Base-by-base conservation (phyloP, 2,329 filamentous ascomycete genomes). In the Paramyrothecium sp. region DNA sequence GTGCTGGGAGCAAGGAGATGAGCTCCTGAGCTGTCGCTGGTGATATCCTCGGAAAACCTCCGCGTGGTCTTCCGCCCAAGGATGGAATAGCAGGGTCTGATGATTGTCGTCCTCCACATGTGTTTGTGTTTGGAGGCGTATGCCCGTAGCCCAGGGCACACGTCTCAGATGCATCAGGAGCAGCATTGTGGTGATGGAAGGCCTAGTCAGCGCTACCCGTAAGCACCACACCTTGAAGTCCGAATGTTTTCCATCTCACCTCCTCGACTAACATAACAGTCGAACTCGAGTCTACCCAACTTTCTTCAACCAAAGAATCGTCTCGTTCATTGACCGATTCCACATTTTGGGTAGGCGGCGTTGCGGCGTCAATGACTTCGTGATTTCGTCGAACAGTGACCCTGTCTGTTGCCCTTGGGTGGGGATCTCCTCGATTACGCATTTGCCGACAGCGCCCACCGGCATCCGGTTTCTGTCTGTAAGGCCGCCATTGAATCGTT, bases 1-100 rank as follows among this genome's bases (percentile, higher is more conserved):
- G 58, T 2, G 56, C 38, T 2, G 70, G 66, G 1, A 73, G 55
- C 7, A 67, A 23, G 1, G 61, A 55, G 8, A 46, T 12, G 11
- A 65, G 48, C 33, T 61, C 56, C 7, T 34, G 20, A 16, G 51
- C 51, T 16, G 54, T 46, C 30, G 22, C 51, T 30, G 7, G 50
- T 50, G 3, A 53, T 10, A 30, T 23, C 44, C 53, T 54, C 51
- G 30, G 51, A 21, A 21, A 49, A 54, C 22, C 26, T 21, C n/a
- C n/a, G n/a, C n/a, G n/a, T n/a, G n/a, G n/a, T n/a, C n/a, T n/a
- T n/a, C n/a, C n/a, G n/a, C n/a, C 23, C 48, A 8, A 49, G 49
- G 11, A 49, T 23, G 11, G 38, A 16, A 44, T 44, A 12, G 38
- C 13, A 44, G 5, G 38, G n/a, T n/a, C n/a, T n/a, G n/a, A n/a